Percentiles rank a stretch among this genome's conserved stretches.
phyloP scores from a whole-genome alignment of 805 yeast genomes.

The Zygoascus biomembranicola region DNA sequence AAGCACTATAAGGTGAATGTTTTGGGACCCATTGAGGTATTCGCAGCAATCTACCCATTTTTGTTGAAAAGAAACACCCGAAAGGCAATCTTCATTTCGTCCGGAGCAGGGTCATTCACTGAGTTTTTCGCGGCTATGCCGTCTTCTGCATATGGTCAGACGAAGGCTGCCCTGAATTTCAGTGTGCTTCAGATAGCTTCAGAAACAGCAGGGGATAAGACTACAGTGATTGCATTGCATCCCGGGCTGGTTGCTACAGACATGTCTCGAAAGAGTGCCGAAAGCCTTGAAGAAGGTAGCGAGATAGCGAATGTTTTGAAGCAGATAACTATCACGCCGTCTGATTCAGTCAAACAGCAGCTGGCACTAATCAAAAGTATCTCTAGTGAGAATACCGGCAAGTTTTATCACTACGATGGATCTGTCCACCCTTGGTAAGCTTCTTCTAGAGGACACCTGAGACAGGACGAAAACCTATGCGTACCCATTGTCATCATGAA shows the following conservation, averaged over 20 bases:
- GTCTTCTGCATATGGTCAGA: slow-evolving; percentile 24
- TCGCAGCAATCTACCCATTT: slow-evolving; percentile 20
- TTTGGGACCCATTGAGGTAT: slow-evolving; percentile 21
- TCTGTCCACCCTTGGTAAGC: slow-evolving; percentile 7
- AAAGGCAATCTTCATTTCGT: slow-evolving; percentile 25
- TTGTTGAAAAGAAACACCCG: slow-evolving; percentile 18
- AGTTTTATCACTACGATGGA: slow-evolving; percentile 12
- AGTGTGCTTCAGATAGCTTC: slow-evolving; percentile 23
- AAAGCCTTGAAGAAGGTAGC: not conserved
- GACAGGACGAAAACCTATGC: no score
- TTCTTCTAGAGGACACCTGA: no score
- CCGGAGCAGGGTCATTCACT: slow-evolving; percentile 23
- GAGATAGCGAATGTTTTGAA: not conserved
- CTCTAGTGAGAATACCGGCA: slow-evolving; percentile 23
- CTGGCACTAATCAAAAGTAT: slow-evolving; percentile 14
- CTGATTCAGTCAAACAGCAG: slow-evolving; percentile 18
- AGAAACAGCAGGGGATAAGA: slow-evolving; percentile 24
- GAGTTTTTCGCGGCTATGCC: not conserved
- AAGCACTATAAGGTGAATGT: slow-evolving; percentile 20
- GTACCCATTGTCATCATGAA: no score
- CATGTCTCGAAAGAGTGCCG: slow-evolving; percentile 16
- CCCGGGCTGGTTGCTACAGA: slow-evolving; percentile 36
- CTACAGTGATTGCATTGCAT: slow-evolving; percentile 28
- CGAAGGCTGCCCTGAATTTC: slow-evolving; percentile 34
- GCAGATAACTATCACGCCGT: slow-evolving; percentile 13